Evolutionary conservation across 1,284 basidiomycete species (phyloP).

Genomic region (Marasmius fiardii): DNA sequence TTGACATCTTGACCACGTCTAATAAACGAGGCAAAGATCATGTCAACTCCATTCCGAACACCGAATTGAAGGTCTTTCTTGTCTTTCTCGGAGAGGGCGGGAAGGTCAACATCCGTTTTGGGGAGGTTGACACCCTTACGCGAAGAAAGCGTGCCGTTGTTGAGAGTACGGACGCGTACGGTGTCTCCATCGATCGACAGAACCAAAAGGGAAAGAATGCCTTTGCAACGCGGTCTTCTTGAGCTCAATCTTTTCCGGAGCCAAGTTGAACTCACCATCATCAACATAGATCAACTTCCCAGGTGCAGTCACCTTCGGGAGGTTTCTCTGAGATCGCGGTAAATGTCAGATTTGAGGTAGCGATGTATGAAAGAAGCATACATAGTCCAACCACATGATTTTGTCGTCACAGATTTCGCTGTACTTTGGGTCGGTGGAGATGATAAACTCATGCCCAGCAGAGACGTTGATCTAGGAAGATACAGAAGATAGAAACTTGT

Average conservation of each 20-base stretch:
- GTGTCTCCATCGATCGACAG: constrained; percentile 79
- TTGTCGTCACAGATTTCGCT: constrained; percentile 80
- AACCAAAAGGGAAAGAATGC: constrained; percentile 93
- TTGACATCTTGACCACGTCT: constrained; percentile 89
- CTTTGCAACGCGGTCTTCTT: constrained; percentile 29
- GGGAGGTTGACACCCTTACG: constrained; percentile 99
- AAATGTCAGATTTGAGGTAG: constrained; percentile 9
- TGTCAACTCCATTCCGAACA: constrained; percentile 97
- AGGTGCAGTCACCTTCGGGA: constrained; percentile 92
- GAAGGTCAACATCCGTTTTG: constrained; percentile 97
- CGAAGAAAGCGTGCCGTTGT: constrained; percentile 92
- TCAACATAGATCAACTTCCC: constrained; percentile 98
- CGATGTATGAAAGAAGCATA: constrained; percentile 33
- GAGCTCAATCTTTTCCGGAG: constrained; percentile 13
- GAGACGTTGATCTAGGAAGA: constrained; percentile 75
- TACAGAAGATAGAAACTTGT: constrained; percentile 9
- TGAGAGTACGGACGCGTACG: constrained; percentile 86
- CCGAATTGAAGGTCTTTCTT: constrained; percentile 94
- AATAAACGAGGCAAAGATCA: constrained; percentile 98
- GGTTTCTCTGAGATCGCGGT: constrained; percentile 65
- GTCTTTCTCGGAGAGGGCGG: constrained; percentile 98
- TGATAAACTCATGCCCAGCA: constrained; percentile 93
- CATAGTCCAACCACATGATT: constrained; percentile 89
- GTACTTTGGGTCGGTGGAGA: constrained; percentile 86
- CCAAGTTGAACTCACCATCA: constrained; percentile 63